phyloP scores from a whole-genome alignment of 202 grass and related monocot species.

The Panicum virgatum region DNA sequence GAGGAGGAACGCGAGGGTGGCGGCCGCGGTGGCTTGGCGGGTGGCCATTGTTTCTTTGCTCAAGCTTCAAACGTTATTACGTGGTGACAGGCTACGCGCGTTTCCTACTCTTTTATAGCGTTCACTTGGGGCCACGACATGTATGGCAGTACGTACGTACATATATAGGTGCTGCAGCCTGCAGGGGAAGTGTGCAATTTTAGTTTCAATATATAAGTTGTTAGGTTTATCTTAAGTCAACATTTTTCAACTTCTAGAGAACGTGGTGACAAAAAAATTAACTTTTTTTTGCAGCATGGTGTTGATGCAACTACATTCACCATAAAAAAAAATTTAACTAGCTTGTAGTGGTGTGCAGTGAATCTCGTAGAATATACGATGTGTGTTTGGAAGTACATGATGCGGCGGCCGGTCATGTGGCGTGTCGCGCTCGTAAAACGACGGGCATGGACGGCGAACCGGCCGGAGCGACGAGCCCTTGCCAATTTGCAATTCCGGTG shows the following conservation, averaged over 20 bases:
- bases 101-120: constrained; percentile 31
- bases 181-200: neutral
- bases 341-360: neutral
- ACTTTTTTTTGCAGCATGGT: too few relatives aligned
- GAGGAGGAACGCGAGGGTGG: constrained; percentile 34
- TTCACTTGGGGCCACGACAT: neutral
- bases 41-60: constrained; percentile 38
- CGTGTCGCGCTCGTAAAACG: neutral
- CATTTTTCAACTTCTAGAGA: too few relatives aligned
- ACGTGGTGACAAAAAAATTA: too few relatives aligned
- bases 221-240: too few relatives aligned
- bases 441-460: neutral
- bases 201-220: too few relatives aligned
- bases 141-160: neutral
- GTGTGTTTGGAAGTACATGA: neutral
- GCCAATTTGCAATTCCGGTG: neutral
- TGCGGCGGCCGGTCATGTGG: neutral
- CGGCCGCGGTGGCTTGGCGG: neutral
- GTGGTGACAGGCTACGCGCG: neutral
- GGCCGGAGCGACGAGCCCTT: neutral
- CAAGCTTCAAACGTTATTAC: neutral
- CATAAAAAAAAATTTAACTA: too few relatives aligned
- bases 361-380: neutral
- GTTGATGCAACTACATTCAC: too few relatives aligned
- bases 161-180: neutral